Base-by-base conservation (phyloP, 169 alveolate species). In the Amoebophrya sp. region DNA sequence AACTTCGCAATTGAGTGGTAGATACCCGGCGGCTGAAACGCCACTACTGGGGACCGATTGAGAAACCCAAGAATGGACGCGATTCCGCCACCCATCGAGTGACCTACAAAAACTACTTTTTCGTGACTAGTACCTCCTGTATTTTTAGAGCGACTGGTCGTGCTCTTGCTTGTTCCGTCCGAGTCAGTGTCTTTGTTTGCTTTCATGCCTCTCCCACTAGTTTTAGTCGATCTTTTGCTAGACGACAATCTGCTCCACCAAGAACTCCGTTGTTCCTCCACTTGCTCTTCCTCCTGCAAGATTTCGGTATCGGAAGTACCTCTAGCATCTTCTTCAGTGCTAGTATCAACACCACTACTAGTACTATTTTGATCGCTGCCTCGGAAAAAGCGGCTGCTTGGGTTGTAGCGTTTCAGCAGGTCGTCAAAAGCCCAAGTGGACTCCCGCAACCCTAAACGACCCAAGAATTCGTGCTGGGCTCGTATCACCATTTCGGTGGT, bases 401-500 rank as follows among this genome's bases (percentile, higher is more conserved):
- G n/a, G n/a, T n/a, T n/a, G n/a, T n/a, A n/a, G 41, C 18, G 0
- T 39, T 77, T 39, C 89, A 77, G 41, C 89, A 77, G 40, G 26
- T 77, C 89, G 89, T 24, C 41, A 41, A n/a, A 77, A 6, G 41
- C 41, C 89, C 89, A 77, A 26, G n/a, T 1, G 10, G 39, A 24
- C 2, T 77, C 89, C 26, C 3, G 33, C 38, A 77, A 41, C 33
- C 89, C 89, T 2, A 77, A n/a, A 24, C 2, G 0, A 0, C 36
- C 89, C 0, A 77, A 41, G 2, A 77, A n/a, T 41, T 77, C 89
- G 40, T 77, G 89, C 41, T n/a, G 39, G 23, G 12, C 38, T 24
- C 41, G 39, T 12, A 77, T 77, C 41, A 77, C 89, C 89, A 33
- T 33, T 24, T 77, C 89, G 89, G 89, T 33, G 26, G 89, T 77